phyloP scores from a whole-genome alignment of 2,329 filamentous ascomycete species.

The Xylariales sp. region DNA sequence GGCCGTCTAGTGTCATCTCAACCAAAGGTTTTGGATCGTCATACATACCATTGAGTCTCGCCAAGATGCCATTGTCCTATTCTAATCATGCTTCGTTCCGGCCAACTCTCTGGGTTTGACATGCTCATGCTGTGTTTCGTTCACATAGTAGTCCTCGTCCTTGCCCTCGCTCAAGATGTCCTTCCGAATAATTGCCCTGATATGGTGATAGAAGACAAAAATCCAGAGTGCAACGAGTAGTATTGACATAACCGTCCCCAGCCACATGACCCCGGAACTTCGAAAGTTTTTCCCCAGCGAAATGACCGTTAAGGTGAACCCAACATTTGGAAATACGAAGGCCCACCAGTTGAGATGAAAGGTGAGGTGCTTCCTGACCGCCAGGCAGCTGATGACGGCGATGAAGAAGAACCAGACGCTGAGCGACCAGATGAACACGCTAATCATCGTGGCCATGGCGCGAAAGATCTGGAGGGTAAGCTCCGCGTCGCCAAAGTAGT shows the following conservation, averaged over 20 bases:
- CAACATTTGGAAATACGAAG: conserved; percentile 63
- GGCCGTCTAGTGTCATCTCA: no score
- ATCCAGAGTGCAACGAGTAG: conserved; percentile 51
- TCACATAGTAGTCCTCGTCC: conserved; percentile 45
- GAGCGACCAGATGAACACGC: conserved; percentile 42
- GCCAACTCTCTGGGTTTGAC: neutral
- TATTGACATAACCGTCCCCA: conserved; percentile 52
- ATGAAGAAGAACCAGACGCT: conserved; percentile 46
- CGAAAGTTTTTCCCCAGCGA: conserved; percentile 48
- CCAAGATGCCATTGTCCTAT: no score
- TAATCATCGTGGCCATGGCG: conserved; percentile 33
- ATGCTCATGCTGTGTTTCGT: conserved; percentile 14
- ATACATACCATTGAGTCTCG: no score
- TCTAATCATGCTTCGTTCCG: neutral
- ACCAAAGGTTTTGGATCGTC: no score
- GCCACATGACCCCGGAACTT: conserved; percentile 47
- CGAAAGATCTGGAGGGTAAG: conserved; percentile 26
- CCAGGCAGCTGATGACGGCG: conserved; percentile 20
- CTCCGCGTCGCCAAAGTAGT: conserved; percentile 19
- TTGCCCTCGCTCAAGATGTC: conserved; percentile 56
- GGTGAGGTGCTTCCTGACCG: conserved; percentile 19
- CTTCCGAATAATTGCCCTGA: conserved; percentile 43
- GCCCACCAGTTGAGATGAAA: conserved; percentile 55
- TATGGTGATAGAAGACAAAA: conserved; percentile 42
- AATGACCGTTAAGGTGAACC: conserved; percentile 56